Conservation (phyloP, 2,329 filamentous ascomycete species). For the Alternaria solani region DNA sequence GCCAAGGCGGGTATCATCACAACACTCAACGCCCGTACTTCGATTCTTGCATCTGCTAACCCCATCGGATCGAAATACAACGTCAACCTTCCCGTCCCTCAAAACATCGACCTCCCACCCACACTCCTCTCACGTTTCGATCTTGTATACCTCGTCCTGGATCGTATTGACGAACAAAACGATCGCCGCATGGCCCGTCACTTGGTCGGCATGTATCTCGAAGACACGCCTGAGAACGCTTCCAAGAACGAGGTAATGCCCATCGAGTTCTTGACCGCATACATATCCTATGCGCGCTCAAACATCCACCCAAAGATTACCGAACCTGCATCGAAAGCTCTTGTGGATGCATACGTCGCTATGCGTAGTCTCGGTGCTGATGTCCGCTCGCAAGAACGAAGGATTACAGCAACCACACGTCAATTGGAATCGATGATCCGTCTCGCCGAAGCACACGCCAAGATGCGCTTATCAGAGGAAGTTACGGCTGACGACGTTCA, state of each 20-base stretch:
- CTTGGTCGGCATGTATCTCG: conserved; percentile 93
- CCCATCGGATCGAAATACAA: conserved; percentile 99
- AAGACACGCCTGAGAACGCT: conserved; percentile 90
- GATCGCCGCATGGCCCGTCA: conserved; percentile 92
- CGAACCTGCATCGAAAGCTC: conserved; percentile 78
- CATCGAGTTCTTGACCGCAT: conserved; percentile 92
- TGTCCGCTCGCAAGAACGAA: conserved; percentile 82
- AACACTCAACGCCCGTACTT: conserved; percentile 93
- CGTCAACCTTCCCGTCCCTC: conserved; percentile 90
- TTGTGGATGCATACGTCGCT: conserved; percentile 87
- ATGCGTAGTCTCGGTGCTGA: conserved; percentile 88
- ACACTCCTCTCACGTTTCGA: conserved; percentile 96
- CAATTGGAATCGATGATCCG: conserved; percentile 99
- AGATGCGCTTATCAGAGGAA: conserved; percentile 83
- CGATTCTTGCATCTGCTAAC: conserved; percentile 95
- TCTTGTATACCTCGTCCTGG: conserved; percentile 93
- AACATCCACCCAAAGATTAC: conserved; percentile 85
- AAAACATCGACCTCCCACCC: conserved; percentile 97
- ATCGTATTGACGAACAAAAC: conserved; percentile 87
- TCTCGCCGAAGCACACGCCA: conserved; percentile 92
- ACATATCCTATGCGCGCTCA: conserved; percentile 94
- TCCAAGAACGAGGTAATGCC: conserved; percentile 77
- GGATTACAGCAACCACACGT: conserved; percentile 95
- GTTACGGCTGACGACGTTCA: conserved; percentile 85
- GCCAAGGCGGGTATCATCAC: conserved; percentile 82